These are phyloP conservation scores for Cladochytrium tenue DNA, from an alignment of 371 early-diverging fungal species.

Conservation along the genomic window DNA sequence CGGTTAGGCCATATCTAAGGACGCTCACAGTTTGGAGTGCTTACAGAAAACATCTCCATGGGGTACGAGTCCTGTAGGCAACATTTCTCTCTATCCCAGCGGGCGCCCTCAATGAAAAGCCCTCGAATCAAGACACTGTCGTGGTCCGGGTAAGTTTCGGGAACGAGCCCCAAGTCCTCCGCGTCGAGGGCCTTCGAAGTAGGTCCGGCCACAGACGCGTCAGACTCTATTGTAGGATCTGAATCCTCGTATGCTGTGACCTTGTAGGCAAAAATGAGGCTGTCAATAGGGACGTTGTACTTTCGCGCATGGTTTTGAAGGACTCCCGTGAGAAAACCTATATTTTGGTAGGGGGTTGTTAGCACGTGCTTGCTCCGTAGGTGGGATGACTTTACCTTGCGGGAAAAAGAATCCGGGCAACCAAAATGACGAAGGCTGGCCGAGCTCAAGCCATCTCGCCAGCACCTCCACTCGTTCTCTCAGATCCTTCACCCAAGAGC, in stretches of 20 bases:
- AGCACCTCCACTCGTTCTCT: conserved; percentile 34
- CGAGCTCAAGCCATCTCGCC: conserved; percentile 37
- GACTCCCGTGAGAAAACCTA: conserved; percentile 50
- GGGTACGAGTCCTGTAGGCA: conserved; percentile 43
- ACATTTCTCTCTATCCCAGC: conserved; percentile 41
- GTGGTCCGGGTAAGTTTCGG: conserved; percentile 15
- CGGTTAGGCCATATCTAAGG: not conserved
- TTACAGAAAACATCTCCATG: conserved; percentile 51
- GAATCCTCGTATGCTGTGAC: conserved; percentile 34
- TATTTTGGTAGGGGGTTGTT: not conserved
- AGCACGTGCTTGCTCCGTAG: not conserved
- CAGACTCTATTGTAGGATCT: conserved; percentile 18
- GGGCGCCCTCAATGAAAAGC: conserved; percentile 47
- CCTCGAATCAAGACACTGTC: conserved; percentile 50
- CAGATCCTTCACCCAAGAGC: conserved; percentile 47
- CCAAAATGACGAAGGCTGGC: conserved; percentile 50
- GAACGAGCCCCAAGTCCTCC: not conserved
- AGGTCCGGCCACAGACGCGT: conserved; percentile 17
- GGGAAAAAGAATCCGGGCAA: conserved; percentile 52
- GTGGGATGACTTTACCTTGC: conserved; percentile 32
- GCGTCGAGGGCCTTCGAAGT: not conserved
- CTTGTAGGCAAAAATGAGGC: conserved; percentile 36
- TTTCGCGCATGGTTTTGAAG: conserved; percentile 51
- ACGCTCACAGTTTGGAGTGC: conserved; percentile 4
- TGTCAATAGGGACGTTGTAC: conserved; percentile 51